A percentile compares a stretch with the other conserved stretches of the same genome.
Conservation (phyloP, 148 eudicot species). For the Persicaria tinctoria region DNA sequence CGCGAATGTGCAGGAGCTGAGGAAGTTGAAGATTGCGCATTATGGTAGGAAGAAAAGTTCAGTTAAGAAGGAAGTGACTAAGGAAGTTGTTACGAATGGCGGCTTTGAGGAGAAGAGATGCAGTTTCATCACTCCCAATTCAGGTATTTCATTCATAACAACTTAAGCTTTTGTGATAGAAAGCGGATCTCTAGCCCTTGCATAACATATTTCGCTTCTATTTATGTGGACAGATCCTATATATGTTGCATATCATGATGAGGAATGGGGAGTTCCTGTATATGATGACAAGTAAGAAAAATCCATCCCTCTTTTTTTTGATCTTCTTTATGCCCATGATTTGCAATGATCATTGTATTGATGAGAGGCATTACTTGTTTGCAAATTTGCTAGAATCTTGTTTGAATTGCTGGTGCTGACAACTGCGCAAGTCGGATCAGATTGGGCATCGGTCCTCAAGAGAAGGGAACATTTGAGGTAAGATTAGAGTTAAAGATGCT, state of each 20-base stretch:
- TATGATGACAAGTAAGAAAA: constrained; percentile 50
- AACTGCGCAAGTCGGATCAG: constrained; percentile 87
- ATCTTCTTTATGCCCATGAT: neutral
- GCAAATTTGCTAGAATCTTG: constrained; percentile 30
- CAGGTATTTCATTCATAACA: constrained; percentile 29
- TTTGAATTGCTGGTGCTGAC: constrained; percentile 69
- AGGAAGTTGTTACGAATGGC: constrained; percentile 20
- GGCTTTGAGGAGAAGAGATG: constrained; percentile 37
- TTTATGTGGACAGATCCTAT: constrained; percentile 36
- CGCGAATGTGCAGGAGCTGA: constrained; percentile 47
- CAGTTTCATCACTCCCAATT: constrained; percentile 52
- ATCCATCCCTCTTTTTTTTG: neutral
- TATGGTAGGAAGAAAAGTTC: constrained; percentile 50
- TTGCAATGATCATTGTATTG: neutral
- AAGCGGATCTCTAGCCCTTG: neutral
- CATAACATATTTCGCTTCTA: neutral
- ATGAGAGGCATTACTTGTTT: neutral
- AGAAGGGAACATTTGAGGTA: constrained; percentile 63
- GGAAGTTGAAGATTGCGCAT: constrained; percentile 61
- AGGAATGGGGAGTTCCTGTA: constrained; percentile 71
- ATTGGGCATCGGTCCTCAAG: constrained; percentile 74
- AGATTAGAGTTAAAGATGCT: neutral
- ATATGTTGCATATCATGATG: constrained; percentile 59
- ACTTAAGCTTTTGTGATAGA: too few relatives aligned
- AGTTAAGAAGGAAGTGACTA: constrained; percentile 16